Evolutionary conservation across 352 stramenopile genomes (phyloP), one percentile per base, ranked within the genome.

Genomic region (Pythium guiyangense): DNA sequence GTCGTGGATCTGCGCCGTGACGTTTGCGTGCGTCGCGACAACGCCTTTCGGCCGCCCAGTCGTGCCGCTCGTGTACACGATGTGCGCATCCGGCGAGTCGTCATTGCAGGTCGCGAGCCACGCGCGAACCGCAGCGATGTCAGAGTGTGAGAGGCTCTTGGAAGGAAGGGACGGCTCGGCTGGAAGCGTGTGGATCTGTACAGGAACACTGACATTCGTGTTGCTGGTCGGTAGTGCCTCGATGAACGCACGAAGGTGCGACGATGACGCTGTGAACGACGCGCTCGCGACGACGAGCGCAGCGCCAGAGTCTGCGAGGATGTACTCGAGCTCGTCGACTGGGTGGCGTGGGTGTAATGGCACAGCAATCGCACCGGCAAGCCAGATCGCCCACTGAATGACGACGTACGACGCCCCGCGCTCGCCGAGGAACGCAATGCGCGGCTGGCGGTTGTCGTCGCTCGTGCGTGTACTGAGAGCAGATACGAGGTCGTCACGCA

Each of bases 21-120:
- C 66, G 8, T 52, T 75, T 0, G 62, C 62, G 64, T 95, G 86
- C 6, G 78, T 91, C n/a, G 74, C 84, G 49, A 96, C 69, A 3
- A 96, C 88, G 25, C 88, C 88, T 60, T 96, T 96, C 10, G 86
- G 84, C 8, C 68, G 62, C 2, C 86, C 80, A 0, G 86, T 96
- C 18, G 86, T 96, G 31, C 88, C 86, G 57, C 79, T 92, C 6
- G 88, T 96, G 70, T 93, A 96, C 26, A 96, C 65, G 49, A 88
- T 86, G 29, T 84, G 77, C 1, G 77, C 74, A 0, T 63, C 69
- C 17, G 31, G 44, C 8, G 63, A 54, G 22, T 60, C 60, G 45
- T 65, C 54, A 31, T 70, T 60, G 8, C 27, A 50, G 1, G 52
- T 59, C 2, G 62, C 51, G 14, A 86, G 25, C 73, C 73, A 88